These are phyloP conservation scores for Polygonum aviculare DNA, from an alignment of 148 eudicot genomes.

Conservation along the genomic window DNA sequence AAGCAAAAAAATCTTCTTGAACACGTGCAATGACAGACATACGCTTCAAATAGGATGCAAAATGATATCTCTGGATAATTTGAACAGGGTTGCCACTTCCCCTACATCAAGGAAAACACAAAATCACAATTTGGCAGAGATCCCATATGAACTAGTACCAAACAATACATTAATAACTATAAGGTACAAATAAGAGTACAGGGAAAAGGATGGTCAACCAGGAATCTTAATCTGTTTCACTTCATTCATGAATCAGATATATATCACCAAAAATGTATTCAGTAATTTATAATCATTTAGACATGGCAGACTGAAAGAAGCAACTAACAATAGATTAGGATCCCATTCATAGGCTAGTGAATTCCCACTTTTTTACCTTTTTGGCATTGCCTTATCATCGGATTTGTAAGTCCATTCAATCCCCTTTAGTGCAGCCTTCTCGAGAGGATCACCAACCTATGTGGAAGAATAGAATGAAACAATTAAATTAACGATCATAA, in stretches of 20 bases:
- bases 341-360: not conserved
- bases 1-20: slow-evolving; percentile 73
- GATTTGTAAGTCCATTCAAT: slow-evolving; percentile 94
- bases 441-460: slow-evolving; percentile 99
- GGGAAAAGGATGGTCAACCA: not conserved
- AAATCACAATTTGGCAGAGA: not conserved
- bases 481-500: not conserved
- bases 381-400: slow-evolving; percentile 96
- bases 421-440: slow-evolving; percentile 94
- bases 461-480: slow-evolving; percentile 1
- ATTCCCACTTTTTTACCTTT: slow-evolving; percentile 49
- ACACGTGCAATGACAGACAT: slow-evolving; percentile 94
- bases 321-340: not conserved
- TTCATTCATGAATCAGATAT: not conserved
- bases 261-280: not conserved
- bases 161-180: not conserved
- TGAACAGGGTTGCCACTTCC: slow-evolving; percentile 79
- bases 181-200: not conserved
- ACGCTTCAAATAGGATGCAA: slow-evolving; percentile 89
- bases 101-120: slow-evolving; percentile 28
- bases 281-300: not conserved
- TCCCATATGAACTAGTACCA: not conserved
- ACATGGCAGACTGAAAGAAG: not conserved
- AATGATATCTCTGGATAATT: slow-evolving; percentile 94
- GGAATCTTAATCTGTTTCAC: not conserved